A percentile compares a stretch with the other conserved stretches of the same genome.
These are phyloP conservation scores for Aureobasidium namibiae DNA, from an alignment of 2,329 filamentous ascomycete species.

Conservation along the genomic window DNA sequence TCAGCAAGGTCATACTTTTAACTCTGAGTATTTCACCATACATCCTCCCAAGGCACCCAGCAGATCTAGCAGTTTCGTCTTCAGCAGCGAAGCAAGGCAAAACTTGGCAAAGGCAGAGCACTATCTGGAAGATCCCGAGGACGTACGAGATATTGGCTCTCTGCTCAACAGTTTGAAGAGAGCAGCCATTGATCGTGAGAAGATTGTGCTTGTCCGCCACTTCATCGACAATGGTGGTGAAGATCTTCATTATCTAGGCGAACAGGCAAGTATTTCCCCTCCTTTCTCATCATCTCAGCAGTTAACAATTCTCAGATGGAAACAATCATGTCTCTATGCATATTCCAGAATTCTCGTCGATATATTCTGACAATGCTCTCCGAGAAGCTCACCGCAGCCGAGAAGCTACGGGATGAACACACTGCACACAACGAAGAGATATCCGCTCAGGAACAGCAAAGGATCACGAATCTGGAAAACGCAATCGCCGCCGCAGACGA, in stretches of 20 bases:
- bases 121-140: conserved; percentile 40
- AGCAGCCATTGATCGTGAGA: conserved; percentile 81
- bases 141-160: conserved; percentile 57
- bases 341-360: conserved; percentile 82
- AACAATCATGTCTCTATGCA: conserved; percentile 74
- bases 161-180: conserved; percentile 61
- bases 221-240: conserved; percentile 72
- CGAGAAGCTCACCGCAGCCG: conserved; percentile 49
- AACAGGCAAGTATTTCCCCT: conserved; percentile 37
- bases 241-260: conserved; percentile 66
- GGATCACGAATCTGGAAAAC: conserved; percentile 61
- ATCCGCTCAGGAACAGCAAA: conserved; percentile 39
- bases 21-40: conserved; percentile 72
- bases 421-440: conserved; percentile 32
- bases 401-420: conserved; percentile 42
- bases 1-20: conserved; percentile 57
- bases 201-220: conserved; percentile 70
- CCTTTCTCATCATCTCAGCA: conserved; percentile 24
- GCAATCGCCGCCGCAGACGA: conserved; percentile 70
- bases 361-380: conserved; percentile 64
- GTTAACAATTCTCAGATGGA: conserved; percentile 56
- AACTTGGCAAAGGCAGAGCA: conserved; percentile 31
- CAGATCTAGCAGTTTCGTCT: conserved; percentile 15
- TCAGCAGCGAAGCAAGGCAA: neutral
- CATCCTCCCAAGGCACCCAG: conserved; percentile 31